A percentile compares a stretch with the other conserved stretches of the same genome.
Evolutionary conservation across 306 rosid species (phyloP).

Genomic region (Alnus glutinosa): DNA sequence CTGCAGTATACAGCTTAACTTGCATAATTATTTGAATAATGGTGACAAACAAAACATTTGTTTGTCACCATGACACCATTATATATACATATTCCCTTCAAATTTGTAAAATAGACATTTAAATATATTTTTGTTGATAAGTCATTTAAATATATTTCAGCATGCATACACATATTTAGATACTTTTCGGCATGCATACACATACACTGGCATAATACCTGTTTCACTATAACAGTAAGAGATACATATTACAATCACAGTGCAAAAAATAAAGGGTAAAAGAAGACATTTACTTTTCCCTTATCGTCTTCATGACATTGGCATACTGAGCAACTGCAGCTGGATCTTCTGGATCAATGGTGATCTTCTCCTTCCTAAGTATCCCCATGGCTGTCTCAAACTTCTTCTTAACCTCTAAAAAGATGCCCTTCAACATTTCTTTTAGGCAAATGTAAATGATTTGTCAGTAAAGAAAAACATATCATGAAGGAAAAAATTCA

Average conservation of each 20-base stretch:
- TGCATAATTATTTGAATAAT: background rate
- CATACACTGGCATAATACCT: constrained; percentile 13
- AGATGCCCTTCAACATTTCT: constrained; percentile 89
- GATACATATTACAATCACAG: constrained; percentile 4
- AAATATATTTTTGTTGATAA: background rate
- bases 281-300: constrained; percentile 72
- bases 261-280: constrained; percentile 15
- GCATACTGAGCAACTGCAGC: constrained; percentile 87
- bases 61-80: background rate
- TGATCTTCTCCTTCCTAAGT: constrained; percentile 85
- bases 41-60: background rate
- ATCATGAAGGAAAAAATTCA: background rate
- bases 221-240: constrained; percentile 1
- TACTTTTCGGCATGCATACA: background rate
- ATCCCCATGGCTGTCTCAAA: constrained; percentile 75
- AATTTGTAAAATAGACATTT: background rate
- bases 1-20: background rate
- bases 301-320: constrained; percentile 75
- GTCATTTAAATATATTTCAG: too few relatives aligned
- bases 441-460: constrained; percentile 25
- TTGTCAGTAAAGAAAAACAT: constrained; percentile 26
- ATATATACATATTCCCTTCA: background rate
- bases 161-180: background rate
- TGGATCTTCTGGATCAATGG: constrained; percentile 81
- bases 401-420: constrained; percentile 76